Conservation (phyloP, 371 early-diverging fungal species). For the Rhizopus sp. region DNA sequence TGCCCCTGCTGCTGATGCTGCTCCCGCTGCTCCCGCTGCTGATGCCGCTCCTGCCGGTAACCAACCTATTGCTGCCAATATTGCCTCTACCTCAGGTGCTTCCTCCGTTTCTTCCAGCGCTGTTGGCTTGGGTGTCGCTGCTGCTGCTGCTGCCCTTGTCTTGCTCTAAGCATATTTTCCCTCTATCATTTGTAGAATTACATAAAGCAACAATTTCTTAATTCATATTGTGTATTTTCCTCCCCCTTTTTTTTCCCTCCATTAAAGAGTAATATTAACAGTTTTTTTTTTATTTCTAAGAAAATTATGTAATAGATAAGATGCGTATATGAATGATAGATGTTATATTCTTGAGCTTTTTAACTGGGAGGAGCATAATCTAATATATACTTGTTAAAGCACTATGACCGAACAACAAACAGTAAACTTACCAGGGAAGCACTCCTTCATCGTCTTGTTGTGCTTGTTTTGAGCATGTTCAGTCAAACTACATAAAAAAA, state of each 20-base stretch:
- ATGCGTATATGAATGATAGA: not conserved
- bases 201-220: not conserved
- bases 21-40: constrained; percentile 7
- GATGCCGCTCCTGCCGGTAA: not conserved
- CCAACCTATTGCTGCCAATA: constrained; percentile 4
- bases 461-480: constrained; percentile 85
- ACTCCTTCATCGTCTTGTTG: constrained; percentile 74
- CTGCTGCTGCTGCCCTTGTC: constrained; percentile 10
- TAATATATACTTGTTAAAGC: constrained; percentile 3
- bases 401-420: not conserved
- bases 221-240: too few relatives aligned
- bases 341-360: not conserved
- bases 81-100: constrained; percentile 11
- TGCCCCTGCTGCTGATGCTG: not conserved
- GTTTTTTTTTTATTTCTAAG: not conserved
- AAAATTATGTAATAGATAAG: not conserved
- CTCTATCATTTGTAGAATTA: too few relatives aligned
- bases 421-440: constrained; percentile 71
- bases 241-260: not conserved
- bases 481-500: constrained; percentile 50
- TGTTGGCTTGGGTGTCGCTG: constrained; percentile 18
- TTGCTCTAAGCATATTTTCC: constrained; percentile 12
- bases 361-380: constrained; percentile 17
- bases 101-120: constrained; percentile 11
- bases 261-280: not conserved